These are phyloP conservation scores for Zymoseptoria pseudotritici DNA, from an alignment of 2,329 filamentous ascomycete species.

Conservation along the genomic window DNA sequence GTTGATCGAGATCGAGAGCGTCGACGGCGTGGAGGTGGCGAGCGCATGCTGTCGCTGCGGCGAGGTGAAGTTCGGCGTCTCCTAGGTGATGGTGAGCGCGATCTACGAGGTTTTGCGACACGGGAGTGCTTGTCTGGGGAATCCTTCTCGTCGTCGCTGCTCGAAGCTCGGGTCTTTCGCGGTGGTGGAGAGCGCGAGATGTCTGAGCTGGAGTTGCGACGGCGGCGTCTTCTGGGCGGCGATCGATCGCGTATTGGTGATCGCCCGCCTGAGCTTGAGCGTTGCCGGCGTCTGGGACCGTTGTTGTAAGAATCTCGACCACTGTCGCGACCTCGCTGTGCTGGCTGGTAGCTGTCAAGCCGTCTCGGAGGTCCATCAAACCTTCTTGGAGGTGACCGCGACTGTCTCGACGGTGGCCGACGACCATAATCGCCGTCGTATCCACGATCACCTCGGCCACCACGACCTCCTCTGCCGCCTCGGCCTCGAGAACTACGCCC, in stretches of 20 bases:
- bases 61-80: conserved; percentile 46
- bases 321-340: conserved; percentile 29
- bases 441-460: conserved; percentile 28
- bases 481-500: conserved; percentile 39
- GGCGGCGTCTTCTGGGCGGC: conserved; percentile 23
- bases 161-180: conserved; percentile 11
- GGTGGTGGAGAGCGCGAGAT: conserved; percentile 10
- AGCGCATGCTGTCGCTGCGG: conserved; percentile 55
- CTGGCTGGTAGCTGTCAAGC: conserved; percentile 52
- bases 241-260: conserved; percentile 25
- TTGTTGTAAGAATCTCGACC: conserved; percentile 14
- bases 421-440: conserved; percentile 44
- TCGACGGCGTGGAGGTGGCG: conserved; percentile 79
- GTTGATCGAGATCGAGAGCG: conserved; percentile 34
- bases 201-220: conserved; percentile 9
- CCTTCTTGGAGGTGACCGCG: conserved; percentile 46
- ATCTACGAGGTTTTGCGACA: conserved; percentile 10
- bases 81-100: conserved; percentile 25
- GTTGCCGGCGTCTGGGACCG: conserved; percentile 29
- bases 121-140: background rate
- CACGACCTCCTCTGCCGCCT: conserved; percentile 34
- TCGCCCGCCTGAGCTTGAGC: conserved; percentile 21
- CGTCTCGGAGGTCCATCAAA: conserved; percentile 43
- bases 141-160: conserved; percentile 2
- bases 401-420: conserved; percentile 40